Evolutionary conservation across 2,329 filamentous ascomycete species (phyloP), one percentile per base, ranked within the genome.

Genomic region (Fusarium sp.): DNA sequence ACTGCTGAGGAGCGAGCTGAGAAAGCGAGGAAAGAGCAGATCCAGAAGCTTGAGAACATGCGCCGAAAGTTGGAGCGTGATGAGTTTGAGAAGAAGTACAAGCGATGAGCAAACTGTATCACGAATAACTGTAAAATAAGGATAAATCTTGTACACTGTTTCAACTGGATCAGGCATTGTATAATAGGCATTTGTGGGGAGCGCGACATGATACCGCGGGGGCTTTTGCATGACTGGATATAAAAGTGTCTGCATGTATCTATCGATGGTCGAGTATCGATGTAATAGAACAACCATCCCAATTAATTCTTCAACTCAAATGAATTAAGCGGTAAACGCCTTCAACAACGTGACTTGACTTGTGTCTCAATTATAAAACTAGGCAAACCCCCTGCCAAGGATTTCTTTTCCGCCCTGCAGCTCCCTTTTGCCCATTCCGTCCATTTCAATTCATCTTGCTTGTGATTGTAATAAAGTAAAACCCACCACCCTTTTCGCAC

Each of bases 51-150:
- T 14, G 83, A 84, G 74, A 68, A 78, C 18, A 79, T 78, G 75
- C 77, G 81, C 27, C 75, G 74, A 56, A 74, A 82, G 70, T 78
- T 83, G 66, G 79, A 82, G 70, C 77, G 80, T 6, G 78, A 81
- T 21, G 79, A 82, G 69, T 83, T 82, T 61, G 80, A 84, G 45
- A 82, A 79, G 66, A 83, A 85, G 77, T 84, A 83, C 78, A 81
- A 82, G 79, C 71, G 58, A 68, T 73, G 59, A 67, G 68, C 49
- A 73, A 76, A 75, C 10, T 66, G 69, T 58, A 66, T 55, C 25
- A 60, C 39, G 8, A 58, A 60, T 42, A 57, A 64, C 45, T 73
- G 70, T 73, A 73, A 73, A 73, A 60, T 73, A 63, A 59, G 51
- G 27, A 64, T 51, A 18, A 59, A 39, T 38, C 29, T 33, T 67